Conservation (phyloP, 176 grass and related monocot genomes). For the Stipa capillata region DNA sequence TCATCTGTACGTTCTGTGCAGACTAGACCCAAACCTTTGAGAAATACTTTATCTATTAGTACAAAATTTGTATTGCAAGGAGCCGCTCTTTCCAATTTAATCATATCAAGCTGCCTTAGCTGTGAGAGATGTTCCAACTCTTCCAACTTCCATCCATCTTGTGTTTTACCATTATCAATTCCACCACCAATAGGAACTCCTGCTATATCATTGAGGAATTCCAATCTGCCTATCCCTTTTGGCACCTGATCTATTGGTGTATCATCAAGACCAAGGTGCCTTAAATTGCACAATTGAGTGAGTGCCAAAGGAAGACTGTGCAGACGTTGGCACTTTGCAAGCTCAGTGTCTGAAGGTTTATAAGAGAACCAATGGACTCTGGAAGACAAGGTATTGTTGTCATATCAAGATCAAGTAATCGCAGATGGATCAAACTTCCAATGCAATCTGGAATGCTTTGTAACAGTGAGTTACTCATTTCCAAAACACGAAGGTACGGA, state of each 20-base stretch:
- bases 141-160: constrained; percentile 16
- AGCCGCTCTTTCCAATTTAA: neutral
- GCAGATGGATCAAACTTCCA: neutral
- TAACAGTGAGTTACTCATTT: neutral
- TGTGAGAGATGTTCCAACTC: neutral
- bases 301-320: neutral
- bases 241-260: constrained; percentile 18
- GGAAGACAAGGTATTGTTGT: neutral
- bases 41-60: neutral
- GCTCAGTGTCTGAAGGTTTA: constrained; percentile 15
- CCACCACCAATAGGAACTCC: neutral
- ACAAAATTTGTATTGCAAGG: neutral
- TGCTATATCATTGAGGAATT: neutral
- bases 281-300: neutral
- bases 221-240: constrained; percentile 1
- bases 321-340: neutral
- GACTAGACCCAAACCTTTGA: neutral
- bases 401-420: neutral
- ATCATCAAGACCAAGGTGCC: neutral
- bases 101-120: neutral
- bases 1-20: neutral
- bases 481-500: neutral
- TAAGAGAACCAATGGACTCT: neutral
- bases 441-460: neutral
- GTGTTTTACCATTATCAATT: neutral